phyloP scores from a whole-genome alignment of 2,329 filamentous ascomycete species.

The Neopestalotiopsis sp. region DNA sequence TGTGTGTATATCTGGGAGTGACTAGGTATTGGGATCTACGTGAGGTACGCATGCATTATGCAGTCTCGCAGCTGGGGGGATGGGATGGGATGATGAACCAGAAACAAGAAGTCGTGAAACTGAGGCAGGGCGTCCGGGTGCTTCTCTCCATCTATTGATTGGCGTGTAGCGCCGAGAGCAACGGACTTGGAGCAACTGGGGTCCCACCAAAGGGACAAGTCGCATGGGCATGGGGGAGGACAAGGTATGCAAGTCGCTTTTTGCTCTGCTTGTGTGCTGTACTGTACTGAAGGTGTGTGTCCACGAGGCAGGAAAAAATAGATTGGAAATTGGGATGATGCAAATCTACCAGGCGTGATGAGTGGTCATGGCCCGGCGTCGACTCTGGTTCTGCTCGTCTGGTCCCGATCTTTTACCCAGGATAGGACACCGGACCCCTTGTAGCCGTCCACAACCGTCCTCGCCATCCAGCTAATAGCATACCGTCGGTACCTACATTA shows the following conservation, averaged over 20 bases:
- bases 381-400: background rate
- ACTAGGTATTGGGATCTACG: background rate
- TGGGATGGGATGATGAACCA: background rate
- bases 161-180: background rate
- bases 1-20: background rate
- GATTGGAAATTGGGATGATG: background rate
- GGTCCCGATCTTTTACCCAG: background rate
- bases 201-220: background rate
- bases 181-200: background rate
- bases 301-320: conserved; percentile 1
- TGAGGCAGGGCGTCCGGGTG: background rate
- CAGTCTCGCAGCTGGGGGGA: background rate
- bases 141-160: background rate
- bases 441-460: background rate
- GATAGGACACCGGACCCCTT: conserved; percentile 1
- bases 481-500: background rate
- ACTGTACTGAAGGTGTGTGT: background rate
- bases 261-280: background rate
- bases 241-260: background rate
- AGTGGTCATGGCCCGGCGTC: background rate
- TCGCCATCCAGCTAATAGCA: background rate
- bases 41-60: background rate
- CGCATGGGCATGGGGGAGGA: background rate
- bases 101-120: conserved; percentile 1
- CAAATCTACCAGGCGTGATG: background rate